These are phyloP conservation scores for Neonectria sp. DNA, from an alignment of 2,329 filamentous ascomycete species.

Conservation along the genomic window DNA sequence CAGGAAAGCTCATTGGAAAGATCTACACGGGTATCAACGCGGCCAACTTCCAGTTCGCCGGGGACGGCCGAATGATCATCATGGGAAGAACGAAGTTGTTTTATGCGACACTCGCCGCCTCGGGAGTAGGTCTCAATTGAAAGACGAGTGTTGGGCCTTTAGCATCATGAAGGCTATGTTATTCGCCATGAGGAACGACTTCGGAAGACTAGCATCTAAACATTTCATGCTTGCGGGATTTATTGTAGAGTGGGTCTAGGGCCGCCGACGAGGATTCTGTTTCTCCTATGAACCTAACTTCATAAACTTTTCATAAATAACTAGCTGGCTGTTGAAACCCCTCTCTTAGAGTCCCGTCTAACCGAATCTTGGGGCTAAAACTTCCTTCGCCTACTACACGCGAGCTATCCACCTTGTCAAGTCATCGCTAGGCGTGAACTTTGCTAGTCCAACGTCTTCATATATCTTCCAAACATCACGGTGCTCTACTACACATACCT, in stretches of 20 bases:
- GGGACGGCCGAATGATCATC: constrained; percentile 54
- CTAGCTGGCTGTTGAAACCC: too few species aligned
- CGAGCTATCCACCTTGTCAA: background rate
- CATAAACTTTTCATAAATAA: too few species aligned
- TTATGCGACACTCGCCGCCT: constrained; percentile 47
- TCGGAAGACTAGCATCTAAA: too few species aligned
- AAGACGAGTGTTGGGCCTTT: background rate
- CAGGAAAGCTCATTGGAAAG: constrained; percentile 67
- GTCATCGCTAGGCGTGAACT: background rate
- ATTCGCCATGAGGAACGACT: too few species aligned
- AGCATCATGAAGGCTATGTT: too few species aligned
- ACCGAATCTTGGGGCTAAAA: background rate
- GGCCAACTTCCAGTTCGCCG: constrained; percentile 64
- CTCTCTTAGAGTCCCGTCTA: too few species aligned
- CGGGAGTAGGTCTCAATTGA: constrained; percentile 19
- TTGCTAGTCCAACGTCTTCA: too few species aligned
- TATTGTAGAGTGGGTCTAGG: background rate
- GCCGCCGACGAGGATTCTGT: background rate
- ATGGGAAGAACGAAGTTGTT: constrained; percentile 54
- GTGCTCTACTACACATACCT: background rate
- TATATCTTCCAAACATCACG: too few species aligned
- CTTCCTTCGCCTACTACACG: background rate
- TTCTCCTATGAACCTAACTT: too few species aligned
- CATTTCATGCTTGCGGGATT: background rate
- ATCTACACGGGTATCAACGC: constrained; percentile 64